Evolutionary conservation across 148 eudicot genomes (phyloP).

Genomic region (Rhododendron mucronatum): DNA sequence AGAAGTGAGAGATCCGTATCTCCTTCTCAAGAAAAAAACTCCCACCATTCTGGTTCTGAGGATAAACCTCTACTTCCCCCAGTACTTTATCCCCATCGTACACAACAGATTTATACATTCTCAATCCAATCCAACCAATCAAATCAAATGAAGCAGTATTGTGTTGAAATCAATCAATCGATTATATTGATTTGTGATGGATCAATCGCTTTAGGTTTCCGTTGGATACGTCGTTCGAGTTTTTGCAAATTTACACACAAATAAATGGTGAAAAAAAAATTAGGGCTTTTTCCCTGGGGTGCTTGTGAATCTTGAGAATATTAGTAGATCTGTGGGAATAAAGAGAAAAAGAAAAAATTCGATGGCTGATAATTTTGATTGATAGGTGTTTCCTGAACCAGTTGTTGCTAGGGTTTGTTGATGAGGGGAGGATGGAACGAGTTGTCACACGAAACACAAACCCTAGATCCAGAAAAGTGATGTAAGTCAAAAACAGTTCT

Average conservation of each 20-base stretch:
- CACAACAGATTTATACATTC: constrained; percentile 51
- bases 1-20: constrained; percentile 58
- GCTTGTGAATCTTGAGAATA: constrained; percentile 6
- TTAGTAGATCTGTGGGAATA: constrained; percentile 6
- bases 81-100: constrained; percentile 71
- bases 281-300: constrained; percentile 8
- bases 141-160: background rate
- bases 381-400: background rate
- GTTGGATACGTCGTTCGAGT: constrained; percentile 15
- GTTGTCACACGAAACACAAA: constrained; percentile 4
- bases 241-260: constrained; percentile 6
- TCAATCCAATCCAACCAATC: background rate
- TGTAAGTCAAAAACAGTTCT: background rate
- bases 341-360: background rate
- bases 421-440: background rate
- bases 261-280: constrained; percentile 2
- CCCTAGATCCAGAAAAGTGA: constrained; percentile 28
- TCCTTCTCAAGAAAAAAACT: constrained; percentile 37
- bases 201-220: constrained; percentile 14
- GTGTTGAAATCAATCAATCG: constrained; percentile 13
- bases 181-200: constrained; percentile 1
- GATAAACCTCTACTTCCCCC: constrained; percentile 77
- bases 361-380: background rate
- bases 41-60: constrained; percentile 33
- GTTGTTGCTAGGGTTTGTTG: constrained; percentile 17